Percentiles rank a stretch among this genome's conserved stretches.
phyloP scores from a whole-genome alignment of 1,284 basidiomycete species.

The Trametes sp. region DNA sequence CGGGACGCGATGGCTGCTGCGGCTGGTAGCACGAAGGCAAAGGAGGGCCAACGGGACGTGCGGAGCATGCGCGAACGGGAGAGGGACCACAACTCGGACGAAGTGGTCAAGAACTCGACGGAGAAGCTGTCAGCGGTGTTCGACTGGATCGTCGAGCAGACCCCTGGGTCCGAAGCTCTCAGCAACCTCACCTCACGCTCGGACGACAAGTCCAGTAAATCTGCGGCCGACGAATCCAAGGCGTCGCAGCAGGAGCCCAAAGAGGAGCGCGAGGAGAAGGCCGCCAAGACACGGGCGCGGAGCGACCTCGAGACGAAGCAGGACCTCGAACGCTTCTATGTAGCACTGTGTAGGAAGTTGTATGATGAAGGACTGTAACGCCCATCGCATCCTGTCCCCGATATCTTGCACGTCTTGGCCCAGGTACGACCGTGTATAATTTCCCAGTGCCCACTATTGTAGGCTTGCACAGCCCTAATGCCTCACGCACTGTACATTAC shows the following conservation, averaged over 20 bases:
- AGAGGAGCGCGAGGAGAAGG: slow-evolving; percentile 26
- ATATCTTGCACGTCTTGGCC: background rate
- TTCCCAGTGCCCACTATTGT: background rate
- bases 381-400: background rate
- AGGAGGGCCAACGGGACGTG: slow-evolving; percentile 16
- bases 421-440: background rate
- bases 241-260: background rate
- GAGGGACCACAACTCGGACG: slow-evolving; percentile 54
- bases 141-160: slow-evolving; percentile 80
- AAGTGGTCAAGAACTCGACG: slow-evolving; percentile 68
- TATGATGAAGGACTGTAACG: slow-evolving; percentile 79
- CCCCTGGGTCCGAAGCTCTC: slow-evolving; percentile 48
- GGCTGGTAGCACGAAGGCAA: slow-evolving; percentile 16
- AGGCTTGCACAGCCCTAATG: background rate
- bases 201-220: slow-evolving; percentile 2
- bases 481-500: background rate
- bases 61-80: slow-evolving; percentile 40
- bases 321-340: slow-evolving; percentile 80
- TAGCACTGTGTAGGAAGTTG: slow-evolving; percentile 77
- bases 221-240: background rate
- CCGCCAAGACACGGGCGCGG: slow-evolving; percentile 29
- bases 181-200: slow-evolving; percentile 19
- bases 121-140: slow-evolving; percentile 75
- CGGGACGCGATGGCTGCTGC: slow-evolving; percentile 19
- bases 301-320: slow-evolving; percentile 64